Evolutionary conservation across 1,284 basidiomycete genomes (phyloP).

Genomic region (Tilletia indica): DNA sequence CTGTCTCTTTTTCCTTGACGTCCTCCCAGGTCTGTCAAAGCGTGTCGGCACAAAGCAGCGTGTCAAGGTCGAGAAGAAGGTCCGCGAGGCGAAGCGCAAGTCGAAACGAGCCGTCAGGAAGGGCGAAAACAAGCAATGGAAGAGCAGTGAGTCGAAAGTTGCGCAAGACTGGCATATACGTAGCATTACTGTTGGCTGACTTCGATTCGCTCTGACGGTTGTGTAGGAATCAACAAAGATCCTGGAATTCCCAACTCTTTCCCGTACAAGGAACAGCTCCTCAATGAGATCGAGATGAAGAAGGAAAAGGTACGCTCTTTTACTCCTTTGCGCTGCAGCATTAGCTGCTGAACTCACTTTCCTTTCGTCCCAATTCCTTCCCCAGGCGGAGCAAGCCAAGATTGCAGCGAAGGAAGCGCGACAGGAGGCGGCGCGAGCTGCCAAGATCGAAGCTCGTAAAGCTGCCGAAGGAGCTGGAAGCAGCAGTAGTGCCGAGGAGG

Average conservation of each 20-base stretch:
- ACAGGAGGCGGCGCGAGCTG: conserved; percentile 21
- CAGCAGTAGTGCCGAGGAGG: conserved; percentile 28
- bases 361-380: not conserved
- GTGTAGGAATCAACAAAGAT: conserved; percentile 69
- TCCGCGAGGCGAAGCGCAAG: conserved; percentile 53
- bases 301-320: conserved; percentile 26
- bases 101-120: conserved; percentile 71
- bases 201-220: not conserved
- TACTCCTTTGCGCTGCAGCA: not conserved
- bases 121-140: conserved; percentile 79
- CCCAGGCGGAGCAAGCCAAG: conserved; percentile 20
- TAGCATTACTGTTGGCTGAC: not conserved
- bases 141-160: conserved; percentile 26
- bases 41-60: conserved; percentile 26
- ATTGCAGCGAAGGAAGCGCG: conserved; percentile 26
- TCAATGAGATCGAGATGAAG: conserved; percentile 67
- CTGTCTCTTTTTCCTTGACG: not conserved
- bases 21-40: not conserved
- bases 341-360: not conserved
- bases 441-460: conserved; percentile 24
- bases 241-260: conserved; percentile 95
- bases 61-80: conserved; percentile 52
- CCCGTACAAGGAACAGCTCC: conserved; percentile 93
- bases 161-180: no score
- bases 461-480: conserved; percentile 24